Evolutionary conservation across 2,329 filamentous ascomycete genomes (phyloP).

Genomic region (Leptoxyphium fumago): DNA sequence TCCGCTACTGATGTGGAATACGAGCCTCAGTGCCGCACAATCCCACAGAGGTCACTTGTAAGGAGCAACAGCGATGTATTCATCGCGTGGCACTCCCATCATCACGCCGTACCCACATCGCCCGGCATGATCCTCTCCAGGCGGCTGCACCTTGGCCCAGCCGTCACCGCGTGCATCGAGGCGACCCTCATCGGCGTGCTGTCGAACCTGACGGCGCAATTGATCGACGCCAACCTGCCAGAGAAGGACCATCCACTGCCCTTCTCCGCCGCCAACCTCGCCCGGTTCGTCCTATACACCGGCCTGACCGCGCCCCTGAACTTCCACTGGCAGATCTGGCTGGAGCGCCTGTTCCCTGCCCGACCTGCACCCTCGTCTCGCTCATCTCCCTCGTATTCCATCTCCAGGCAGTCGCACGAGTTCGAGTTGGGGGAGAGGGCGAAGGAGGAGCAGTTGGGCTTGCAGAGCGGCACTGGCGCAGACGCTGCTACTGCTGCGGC

Average conservation of each 20-base stretch:
- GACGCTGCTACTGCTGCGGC: slow-evolving; percentile 27
- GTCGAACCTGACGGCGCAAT: background rate
- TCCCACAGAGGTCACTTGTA: background rate
- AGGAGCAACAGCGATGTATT: background rate
- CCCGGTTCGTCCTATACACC: slow-evolving; percentile 65
- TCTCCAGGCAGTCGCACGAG: background rate
- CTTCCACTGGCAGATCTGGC: slow-evolving; percentile 68
- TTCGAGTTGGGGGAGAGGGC: background rate
- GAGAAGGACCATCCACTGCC: background rate
- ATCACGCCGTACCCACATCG: no score
- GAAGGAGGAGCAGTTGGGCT: background rate
- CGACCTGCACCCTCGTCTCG: slow-evolving; percentile 21
- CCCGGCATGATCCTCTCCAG: background rate
- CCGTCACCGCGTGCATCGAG: background rate
- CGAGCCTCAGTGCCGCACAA: no score
- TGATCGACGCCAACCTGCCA: background rate
- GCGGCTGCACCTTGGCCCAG: background rate
- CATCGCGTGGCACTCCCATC: no score
- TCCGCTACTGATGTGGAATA: no score
- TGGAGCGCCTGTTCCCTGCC: slow-evolving; percentile 59
- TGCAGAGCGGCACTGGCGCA: background rate
- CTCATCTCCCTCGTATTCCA: background rate
- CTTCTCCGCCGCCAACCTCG: slow-evolving; percentile 33
- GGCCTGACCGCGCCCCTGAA: slow-evolving; percentile 66
- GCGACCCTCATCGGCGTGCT: background rate